Percentiles rank a stretch among this genome's conserved stretches.
Evolutionary conservation across 148 eudicot species (phyloP).

Genomic region (Vaccinium darrowii): DNA sequence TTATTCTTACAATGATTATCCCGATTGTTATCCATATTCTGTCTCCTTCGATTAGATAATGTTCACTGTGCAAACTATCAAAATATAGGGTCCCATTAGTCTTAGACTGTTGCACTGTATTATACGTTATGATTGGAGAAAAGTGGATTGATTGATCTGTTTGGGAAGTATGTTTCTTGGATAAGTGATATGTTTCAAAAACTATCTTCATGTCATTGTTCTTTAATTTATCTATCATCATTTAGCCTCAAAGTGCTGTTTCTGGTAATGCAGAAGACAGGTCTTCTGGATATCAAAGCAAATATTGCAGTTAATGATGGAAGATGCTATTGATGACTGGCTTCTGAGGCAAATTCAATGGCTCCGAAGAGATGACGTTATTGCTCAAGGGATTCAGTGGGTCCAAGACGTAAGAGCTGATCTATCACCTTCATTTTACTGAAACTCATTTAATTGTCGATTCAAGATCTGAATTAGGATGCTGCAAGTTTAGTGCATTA

Average conservation of each 20-base stretch:
- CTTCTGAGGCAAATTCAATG: constrained; percentile 82
- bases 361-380: constrained; percentile 79
- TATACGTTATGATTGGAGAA: not conserved
- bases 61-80: not conserved
- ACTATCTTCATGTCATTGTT: not conserved
- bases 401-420: constrained; percentile 70
- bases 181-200: not conserved
- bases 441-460: not conserved
- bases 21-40: not conserved
- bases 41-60: not conserved
- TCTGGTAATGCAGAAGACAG: constrained; percentile 66
- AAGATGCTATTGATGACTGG: constrained; percentile 98
- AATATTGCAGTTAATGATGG: constrained; percentile 92
- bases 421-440: constrained; percentile 8
- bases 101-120: not conserved
- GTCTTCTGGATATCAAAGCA: constrained; percentile 99
- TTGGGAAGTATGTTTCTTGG: not conserved
- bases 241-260: constrained; percentile 7
- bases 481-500: constrained; percentile 4
- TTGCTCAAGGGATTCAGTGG: constrained; percentile 84
- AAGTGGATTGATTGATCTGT: not conserved
- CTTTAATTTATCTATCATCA: not conserved
- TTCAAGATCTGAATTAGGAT: not conserved
- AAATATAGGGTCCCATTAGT: not conserved
- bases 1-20: not conserved